Evolutionary conservation across 306 rosid genomes (phyloP), one percentile per base, ranked within the genome.

Genomic region (Castanea crenata): DNA sequence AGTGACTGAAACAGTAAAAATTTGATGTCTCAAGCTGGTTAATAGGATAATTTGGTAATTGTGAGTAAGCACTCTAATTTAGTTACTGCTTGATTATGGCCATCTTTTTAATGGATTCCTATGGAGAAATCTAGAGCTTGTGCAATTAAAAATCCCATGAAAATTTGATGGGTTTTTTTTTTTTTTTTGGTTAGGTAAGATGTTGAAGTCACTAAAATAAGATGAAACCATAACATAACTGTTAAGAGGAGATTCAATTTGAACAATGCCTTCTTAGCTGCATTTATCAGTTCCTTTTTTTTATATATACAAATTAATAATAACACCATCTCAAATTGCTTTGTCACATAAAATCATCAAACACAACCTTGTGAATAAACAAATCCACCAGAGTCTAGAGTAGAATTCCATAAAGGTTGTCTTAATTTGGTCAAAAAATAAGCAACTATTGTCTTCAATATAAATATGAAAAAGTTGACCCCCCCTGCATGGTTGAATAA

Each of bases 101-200:
- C 57, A 38, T 38, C 51, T 74, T 23, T 51, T 19, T 5, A 49
- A 67, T 29, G 21, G 32, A 55, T 71, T 19, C 65, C 34, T 78
- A 34, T 81, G 74, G 27, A 72, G 29, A 71, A 25, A 74, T 55
- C n/a, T 51, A 16, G 12, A 71, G 78, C 79, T 75, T 57, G 25
- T 81, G 78, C 15, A 73, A n/a, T 23, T 52, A 34, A 41, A 71
- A 19, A 5, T 74, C 55, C 71, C 71, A 32, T 18, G 46, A 6
- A 65, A 0, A 6, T 31, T 65, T 32, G 20, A 65, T 32, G 71
- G 20, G 7, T 21, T 21, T 21, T 21, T 21, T 21, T 21, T 21
- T 32, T 65, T 65, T 64, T 6, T 11, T 15, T 16, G 10, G 34
- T 65, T 16, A 32, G 4, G 4, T 32, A 3, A 32, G n/a, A 38